phyloP scores from a whole-genome alignment of 2,329 filamentous ascomycete genomes.

The Trichoderma atrobrunneum region DNA sequence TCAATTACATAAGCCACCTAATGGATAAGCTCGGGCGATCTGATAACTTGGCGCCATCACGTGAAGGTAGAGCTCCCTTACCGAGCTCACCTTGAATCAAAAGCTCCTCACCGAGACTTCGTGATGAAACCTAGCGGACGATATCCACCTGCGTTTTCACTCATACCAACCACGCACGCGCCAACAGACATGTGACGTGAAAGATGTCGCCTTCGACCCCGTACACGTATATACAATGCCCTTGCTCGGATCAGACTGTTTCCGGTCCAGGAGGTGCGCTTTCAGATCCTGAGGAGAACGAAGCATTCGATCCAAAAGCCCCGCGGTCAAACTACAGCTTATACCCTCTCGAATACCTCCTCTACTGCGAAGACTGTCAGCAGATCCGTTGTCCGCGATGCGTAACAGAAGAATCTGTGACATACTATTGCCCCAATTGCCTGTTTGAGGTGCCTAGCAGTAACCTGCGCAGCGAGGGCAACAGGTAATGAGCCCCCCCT shows the following conservation, averaged over 20 bases:
- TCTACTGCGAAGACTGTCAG: constrained; percentile 97
- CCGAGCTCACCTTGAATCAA: constrained; percentile 8
- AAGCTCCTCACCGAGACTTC: constrained; percentile 8
- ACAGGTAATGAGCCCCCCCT: constrained; percentile 60
- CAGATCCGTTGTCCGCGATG: constrained; percentile 93
- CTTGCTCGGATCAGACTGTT: constrained; percentile 53
- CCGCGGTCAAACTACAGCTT: constrained; percentile 86
- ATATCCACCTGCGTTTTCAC: neutral
- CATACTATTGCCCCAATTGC: constrained; percentile 93
- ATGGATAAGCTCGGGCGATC: neutral
- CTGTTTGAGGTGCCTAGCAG: constrained; percentile 94
- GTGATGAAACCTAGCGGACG: neutral
- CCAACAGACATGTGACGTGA: constrained; percentile 16
- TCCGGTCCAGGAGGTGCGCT: constrained; percentile 34
- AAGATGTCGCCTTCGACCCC: constrained; percentile 53
- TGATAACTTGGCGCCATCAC: constrained; percentile 1
- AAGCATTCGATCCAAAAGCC: constrained; percentile 82
- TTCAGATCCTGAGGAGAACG: constrained; percentile 56
- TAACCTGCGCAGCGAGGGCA: constrained; percentile 87
- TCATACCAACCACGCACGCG: neutral
- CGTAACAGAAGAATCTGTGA: constrained; percentile 88
- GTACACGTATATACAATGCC: constrained; percentile 66
- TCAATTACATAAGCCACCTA: neutral
- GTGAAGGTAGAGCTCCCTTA: neutral
- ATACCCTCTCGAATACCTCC: constrained; percentile 86